These are phyloP conservation scores for Limonium bicolor DNA, from an alignment of 148 eudicot genomes.

Conservation along the genomic window DNA sequence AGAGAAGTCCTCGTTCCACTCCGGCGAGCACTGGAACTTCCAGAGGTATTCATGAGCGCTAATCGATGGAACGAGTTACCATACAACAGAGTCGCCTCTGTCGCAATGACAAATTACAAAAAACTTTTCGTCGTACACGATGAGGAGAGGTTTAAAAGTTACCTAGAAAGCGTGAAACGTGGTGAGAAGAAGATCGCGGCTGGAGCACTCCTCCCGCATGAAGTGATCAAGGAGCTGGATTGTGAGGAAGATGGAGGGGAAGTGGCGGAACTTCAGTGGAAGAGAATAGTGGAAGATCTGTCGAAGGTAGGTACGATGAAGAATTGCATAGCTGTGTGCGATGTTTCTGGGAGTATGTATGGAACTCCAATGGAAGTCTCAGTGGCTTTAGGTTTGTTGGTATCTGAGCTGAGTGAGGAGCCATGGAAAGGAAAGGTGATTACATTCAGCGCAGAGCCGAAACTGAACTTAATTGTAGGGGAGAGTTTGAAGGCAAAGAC, in stretches of 20 bases:
- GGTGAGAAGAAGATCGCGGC: conserved; percentile 11
- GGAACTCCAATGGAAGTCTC: conserved; percentile 14
- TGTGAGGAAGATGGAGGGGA: conserved; percentile 1
- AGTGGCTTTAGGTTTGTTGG: conserved; percentile 8
- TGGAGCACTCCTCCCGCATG: conserved; percentile 12
- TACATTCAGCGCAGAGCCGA: conserved; percentile 9
- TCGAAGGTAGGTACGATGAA: conserved; percentile 10
- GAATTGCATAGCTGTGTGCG: conserved; percentile 15
- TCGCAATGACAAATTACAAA: conserved; percentile 14
- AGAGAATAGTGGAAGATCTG: conserved; percentile 12
- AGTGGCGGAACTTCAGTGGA: conserved; percentile 16
- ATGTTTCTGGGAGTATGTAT: conserved; percentile 9
- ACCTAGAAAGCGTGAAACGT: background rate
- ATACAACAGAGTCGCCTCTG: conserved; percentile 14
- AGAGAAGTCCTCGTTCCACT: conserved; percentile 12
- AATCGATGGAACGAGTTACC: conserved; percentile 11
- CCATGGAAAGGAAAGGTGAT: conserved; percentile 20
- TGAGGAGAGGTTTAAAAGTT: conserved; percentile 7
- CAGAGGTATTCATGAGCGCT: conserved; percentile 11
- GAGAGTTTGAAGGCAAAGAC: background rate
- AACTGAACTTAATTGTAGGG: conserved; percentile 5
- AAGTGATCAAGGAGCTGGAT: conserved; percentile 7
- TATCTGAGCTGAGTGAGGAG: conserved; percentile 17
- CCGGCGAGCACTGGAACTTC: conserved; percentile 9
- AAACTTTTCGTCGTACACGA: conserved; percentile 11